Evolutionary conservation across 2,329 filamentous ascomycete species (phyloP).

Genomic region (Ceratocystis lukuohia): DNA sequence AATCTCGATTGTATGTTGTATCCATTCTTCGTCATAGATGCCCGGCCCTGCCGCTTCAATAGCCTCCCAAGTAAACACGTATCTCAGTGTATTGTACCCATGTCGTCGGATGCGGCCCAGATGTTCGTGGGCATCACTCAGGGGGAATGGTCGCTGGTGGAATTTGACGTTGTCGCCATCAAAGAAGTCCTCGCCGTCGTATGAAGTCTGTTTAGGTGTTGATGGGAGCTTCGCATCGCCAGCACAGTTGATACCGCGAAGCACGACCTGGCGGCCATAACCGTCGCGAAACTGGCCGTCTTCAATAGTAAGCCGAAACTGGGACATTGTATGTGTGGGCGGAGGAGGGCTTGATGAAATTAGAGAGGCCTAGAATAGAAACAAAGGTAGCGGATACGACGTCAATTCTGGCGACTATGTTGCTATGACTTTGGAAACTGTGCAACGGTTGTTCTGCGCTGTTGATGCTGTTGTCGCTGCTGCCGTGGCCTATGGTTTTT

Average conservation of each 20-base stretch:
- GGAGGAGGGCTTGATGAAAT: background rate
- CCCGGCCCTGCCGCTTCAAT: slow-evolving; percentile 85
- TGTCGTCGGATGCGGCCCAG: slow-evolving; percentile 75
- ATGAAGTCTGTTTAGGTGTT: slow-evolving; percentile 66
- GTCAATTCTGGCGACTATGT: background rate
- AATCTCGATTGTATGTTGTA: slow-evolving; percentile 77
- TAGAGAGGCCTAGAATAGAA: background rate
- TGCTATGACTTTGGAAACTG: background rate
- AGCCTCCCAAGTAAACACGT: slow-evolving; percentile 98
- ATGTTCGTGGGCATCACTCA: slow-evolving; percentile 71
- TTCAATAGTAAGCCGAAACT: slow-evolving; percentile 66
- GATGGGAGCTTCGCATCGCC: slow-evolving; percentile 83
- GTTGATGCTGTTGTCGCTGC: too few relatives aligned
- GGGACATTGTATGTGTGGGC: slow-evolving; percentile 41
- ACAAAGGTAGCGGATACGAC: background rate
- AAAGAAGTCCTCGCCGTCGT: slow-evolving; percentile 68
- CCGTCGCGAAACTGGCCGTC: slow-evolving; percentile 72
- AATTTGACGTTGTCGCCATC: slow-evolving; percentile 88
- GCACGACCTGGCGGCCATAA: slow-evolving; percentile 68
- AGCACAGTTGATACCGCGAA: slow-evolving; percentile 89
- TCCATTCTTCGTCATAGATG: slow-evolving; percentile 86
- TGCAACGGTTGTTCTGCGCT: too few relatives aligned
- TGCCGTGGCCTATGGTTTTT: too few relatives aligned
- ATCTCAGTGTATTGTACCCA: slow-evolving; percentile 93
- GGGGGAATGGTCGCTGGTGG: slow-evolving; percentile 67